Evolutionary conservation across 371 early-diverging fungal genomes (phyloP).

Genomic region (Lichtheimia corymbifera): DNA sequence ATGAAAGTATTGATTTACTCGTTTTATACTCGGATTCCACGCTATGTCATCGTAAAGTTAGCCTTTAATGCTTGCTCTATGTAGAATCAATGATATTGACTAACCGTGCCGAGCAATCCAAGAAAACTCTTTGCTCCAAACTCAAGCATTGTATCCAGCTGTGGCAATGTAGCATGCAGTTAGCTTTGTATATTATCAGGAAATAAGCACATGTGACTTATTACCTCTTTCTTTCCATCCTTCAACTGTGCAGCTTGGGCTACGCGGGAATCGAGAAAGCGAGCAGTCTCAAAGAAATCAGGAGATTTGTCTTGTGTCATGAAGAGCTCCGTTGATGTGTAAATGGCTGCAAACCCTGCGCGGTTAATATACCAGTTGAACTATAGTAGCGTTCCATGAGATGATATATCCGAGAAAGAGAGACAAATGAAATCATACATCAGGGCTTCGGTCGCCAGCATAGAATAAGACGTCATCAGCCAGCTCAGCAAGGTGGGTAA

Average conservation of each 20-base stretch:
- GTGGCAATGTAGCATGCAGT: conserved; percentile 2
- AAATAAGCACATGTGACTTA: neutral
- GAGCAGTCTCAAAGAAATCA: conserved; percentile 68
- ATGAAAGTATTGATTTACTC: neutral
- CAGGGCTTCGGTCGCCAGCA: conserved; percentile 83
- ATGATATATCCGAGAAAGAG: neutral
- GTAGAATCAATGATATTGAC: conserved; percentile 1
- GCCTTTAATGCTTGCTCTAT: no score
- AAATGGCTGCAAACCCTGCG: conserved; percentile 76
- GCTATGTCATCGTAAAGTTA: conserved; percentile 8
- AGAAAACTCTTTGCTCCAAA: conserved; percentile 47
- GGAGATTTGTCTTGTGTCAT: conserved; percentile 87
- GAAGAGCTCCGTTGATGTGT: conserved; percentile 84
- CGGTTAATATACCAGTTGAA: conserved; percentile 90
- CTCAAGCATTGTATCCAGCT: conserved; percentile 46
- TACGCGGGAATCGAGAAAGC: conserved; percentile 79
- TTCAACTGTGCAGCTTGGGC: conserved; percentile 69
- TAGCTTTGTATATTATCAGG: neutral
- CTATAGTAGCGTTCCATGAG: conserved; percentile 31
- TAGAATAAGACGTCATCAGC: conserved; percentile 87
- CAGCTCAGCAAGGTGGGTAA: conserved; percentile 68
- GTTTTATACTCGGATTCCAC: conserved; percentile 16
- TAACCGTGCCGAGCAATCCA: conserved; percentile 42
- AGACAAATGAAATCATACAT: conserved; percentile 44
- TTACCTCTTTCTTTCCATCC: conserved; percentile 50